Conservation (phyloP, 129 eudicot species). For the Dittrichia graveolens region DNA sequence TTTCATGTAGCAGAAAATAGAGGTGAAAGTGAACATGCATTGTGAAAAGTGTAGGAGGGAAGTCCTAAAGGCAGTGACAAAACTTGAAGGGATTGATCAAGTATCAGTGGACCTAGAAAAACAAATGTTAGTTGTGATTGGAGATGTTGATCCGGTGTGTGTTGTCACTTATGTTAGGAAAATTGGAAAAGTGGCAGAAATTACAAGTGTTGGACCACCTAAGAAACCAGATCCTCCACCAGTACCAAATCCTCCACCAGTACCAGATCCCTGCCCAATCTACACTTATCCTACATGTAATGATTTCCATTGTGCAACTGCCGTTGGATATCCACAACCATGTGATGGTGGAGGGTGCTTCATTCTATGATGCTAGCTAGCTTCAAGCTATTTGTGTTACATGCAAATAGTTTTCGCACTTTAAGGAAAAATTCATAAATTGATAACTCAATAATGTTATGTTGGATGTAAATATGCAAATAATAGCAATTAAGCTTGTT, state of each 20-base stretch:
- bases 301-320: not conserved
- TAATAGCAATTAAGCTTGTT: no score
- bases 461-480: no score
- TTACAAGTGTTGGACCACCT: slow-evolving; percentile 23
- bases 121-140: slow-evolving; percentile 11
- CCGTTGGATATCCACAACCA: not conserved
- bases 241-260: not conserved
- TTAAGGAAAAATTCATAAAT: no score
- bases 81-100: slow-evolving; percentile 17
- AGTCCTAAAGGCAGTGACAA: slow-evolving; percentile 28
- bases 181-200: slow-evolving; percentile 12
- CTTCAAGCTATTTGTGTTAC: not conserved
- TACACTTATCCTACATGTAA: slow-evolving; percentile 1
- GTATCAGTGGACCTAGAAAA: slow-evolving; percentile 28
- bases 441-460: no score
- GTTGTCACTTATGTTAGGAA: slow-evolving; percentile 12
- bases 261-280: not conserved
- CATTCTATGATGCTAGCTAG: not conserved
- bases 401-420: no score
- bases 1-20: slow-evolving; percentile 34
- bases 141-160: slow-evolving; percentile 29
- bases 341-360: not conserved
- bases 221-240: slow-evolving; percentile 2
- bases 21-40: slow-evolving; percentile 23
- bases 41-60: slow-evolving; percentile 20